These are phyloP conservation scores for Phyllostachys edulis DNA, from an alignment of 176 grass and related monocot species.

Conservation along the genomic window DNA sequence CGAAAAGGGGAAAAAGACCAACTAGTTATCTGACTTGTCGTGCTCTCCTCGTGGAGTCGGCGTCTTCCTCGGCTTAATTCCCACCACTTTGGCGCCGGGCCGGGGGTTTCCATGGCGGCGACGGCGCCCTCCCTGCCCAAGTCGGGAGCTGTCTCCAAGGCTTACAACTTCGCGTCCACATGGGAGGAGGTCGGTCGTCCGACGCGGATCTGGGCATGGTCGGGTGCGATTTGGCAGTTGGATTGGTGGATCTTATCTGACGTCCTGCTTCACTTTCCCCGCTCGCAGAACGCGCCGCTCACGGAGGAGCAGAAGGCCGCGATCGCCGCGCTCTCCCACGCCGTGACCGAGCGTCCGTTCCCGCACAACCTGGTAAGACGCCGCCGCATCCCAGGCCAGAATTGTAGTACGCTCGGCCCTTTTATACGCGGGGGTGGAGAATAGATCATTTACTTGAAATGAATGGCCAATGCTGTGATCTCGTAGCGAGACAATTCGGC, in stretches of 20 bases:
- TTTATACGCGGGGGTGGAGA: no score
- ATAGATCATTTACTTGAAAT: background rate
- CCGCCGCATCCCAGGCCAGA: background rate
- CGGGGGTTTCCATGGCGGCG: conserved; percentile 33
- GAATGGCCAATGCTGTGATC: background rate
- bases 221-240: background rate
- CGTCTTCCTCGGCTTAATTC: background rate
- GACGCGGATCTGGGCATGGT: background rate
- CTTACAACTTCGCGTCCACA: conserved; percentile 87
- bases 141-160: conserved; percentile 82
- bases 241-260: conserved; percentile 53
- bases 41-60: no score
- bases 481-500: background rate
- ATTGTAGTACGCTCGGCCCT: background rate
- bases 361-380: conserved; percentile 72
- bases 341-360: conserved; percentile 71
- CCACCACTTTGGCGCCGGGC: background rate
- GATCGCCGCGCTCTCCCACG: conserved; percentile 81
- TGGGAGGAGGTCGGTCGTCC: conserved; percentile 77
- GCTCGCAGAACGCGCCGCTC: conserved; percentile 69
- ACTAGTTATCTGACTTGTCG: no score
- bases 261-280: background rate
- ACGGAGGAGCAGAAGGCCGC: conserved; percentile 88
- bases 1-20: no score
- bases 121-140: conserved; percentile 50